Percentiles rank a stretch among this genome's conserved stretches.
Conservation (phyloP, 108 stramenopile species). For the Discostella pseudostelligera region DNA sequence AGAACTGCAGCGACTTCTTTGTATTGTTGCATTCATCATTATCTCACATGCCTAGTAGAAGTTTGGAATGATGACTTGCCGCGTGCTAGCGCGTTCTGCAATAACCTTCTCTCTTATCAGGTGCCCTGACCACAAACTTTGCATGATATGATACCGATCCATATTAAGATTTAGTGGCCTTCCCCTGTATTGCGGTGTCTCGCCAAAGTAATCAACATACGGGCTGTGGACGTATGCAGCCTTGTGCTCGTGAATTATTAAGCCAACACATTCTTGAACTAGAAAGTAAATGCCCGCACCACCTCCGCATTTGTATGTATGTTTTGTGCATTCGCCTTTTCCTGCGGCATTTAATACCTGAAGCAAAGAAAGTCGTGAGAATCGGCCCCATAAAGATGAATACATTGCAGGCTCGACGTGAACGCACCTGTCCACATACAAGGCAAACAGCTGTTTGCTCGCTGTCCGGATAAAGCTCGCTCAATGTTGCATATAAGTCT, state of each 20-base stretch:
- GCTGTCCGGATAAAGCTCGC: slow-evolving; percentile 64
- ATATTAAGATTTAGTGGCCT: slow-evolving; percentile 79
- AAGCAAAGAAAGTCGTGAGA: background rate
- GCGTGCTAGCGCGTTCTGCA: slow-evolving; percentile 66
- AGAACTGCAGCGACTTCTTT: too few relatives aligned
- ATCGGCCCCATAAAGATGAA: background rate
- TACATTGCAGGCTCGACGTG: background rate
- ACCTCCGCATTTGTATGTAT: slow-evolving; percentile 84
- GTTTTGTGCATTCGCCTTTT: slow-evolving; percentile 86
- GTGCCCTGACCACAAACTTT: slow-evolving; percentile 74
- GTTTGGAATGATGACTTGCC: slow-evolving; percentile 69
- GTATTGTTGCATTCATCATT: background rate
- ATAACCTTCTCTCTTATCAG: slow-evolving; percentile 61
- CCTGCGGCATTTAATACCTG: slow-evolving; percentile 80
- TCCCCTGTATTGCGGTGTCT: slow-evolving; percentile 87
- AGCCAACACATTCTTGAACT: slow-evolving; percentile 87
- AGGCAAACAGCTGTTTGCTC: slow-evolving; percentile 86
- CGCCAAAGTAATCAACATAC: slow-evolving; percentile 93
- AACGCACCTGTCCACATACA: slow-evolving; percentile 72
- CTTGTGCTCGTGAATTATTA: slow-evolving; percentile 83
- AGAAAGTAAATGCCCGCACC: slow-evolving; percentile 92
- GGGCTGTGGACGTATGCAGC: slow-evolving; percentile 91
- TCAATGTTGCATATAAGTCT: slow-evolving; percentile 80
- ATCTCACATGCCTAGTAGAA: slow-evolving; percentile 65
- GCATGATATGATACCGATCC: slow-evolving; percentile 63